Conservation (phyloP, 176 grass and related monocot species). For the Aegilops longissima region DNA sequence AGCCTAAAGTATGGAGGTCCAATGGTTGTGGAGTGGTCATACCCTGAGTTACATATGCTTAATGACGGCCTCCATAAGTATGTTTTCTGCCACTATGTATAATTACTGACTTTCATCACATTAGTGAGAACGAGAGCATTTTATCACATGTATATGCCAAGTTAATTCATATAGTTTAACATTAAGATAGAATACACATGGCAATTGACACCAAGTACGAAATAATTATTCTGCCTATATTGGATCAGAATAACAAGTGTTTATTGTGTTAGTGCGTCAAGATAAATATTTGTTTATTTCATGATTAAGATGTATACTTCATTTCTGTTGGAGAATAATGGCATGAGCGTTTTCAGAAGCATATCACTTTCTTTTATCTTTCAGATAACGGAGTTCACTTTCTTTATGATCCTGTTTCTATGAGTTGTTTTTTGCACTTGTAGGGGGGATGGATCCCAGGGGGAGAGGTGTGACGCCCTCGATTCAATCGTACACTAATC, state of each 20-base stretch:
- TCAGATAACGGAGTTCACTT: neutral
- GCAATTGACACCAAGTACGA: neutral
- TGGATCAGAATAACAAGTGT: neutral
- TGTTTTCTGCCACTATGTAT: no score
- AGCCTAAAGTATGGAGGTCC: no score
- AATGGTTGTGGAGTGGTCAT: no score
- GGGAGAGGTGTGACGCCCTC: no score
- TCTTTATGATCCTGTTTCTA: neutral
- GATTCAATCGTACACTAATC: no score
- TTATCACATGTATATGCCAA: neutral
- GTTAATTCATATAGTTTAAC: neutral
- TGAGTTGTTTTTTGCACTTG: neutral
- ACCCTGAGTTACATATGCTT: no score
- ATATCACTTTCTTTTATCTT: neutral
- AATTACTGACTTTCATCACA: no score
- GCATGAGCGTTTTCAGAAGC: neutral
- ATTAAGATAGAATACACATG: neutral
- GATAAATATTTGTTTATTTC: neutral
- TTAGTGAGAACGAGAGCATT: no score
- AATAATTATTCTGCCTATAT: neutral
- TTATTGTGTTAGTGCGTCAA: conserved; percentile 4
- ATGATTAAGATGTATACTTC: conserved; percentile 2
- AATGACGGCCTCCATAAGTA: no score
- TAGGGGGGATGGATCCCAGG: no score
- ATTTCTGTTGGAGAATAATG: neutral